Conservation (phyloP, 257 asterid genomes). For the Fraxinus quadrangulata region DNA sequence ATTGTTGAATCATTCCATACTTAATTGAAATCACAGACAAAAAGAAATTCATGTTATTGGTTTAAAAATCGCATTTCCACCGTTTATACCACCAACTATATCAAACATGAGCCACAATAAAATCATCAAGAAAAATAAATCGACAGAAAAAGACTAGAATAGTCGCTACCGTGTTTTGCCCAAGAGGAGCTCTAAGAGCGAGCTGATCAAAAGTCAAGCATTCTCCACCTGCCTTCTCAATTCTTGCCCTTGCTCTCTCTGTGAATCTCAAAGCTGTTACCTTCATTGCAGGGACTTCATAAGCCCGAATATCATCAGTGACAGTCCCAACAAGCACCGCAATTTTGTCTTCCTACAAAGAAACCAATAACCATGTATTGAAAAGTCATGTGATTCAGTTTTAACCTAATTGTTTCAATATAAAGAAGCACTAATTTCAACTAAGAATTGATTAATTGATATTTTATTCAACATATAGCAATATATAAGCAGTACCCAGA, state of each 20-base stretch:
- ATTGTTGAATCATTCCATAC: too few species aligned
- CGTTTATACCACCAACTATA: not conserved
- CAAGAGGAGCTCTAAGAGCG: constrained; percentile 93
- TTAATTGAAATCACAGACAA: not conserved
- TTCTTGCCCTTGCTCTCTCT: constrained; percentile 86
- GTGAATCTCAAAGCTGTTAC: constrained; percentile 86
- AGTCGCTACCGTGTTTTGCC: constrained; percentile 82
- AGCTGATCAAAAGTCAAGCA: constrained; percentile 92
- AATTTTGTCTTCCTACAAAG: constrained; percentile 66
- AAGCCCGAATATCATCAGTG: constrained; percentile 68
- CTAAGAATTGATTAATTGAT: not conserved
- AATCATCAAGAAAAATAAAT: not conserved
- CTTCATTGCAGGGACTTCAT: constrained; percentile 72
- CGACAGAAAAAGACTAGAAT: not conserved
- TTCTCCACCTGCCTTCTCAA: constrained; percentile 96
- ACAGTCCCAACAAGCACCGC: constrained; percentile 84
- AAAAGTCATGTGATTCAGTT: not conserved
- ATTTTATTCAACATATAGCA: not conserved
- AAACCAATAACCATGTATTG: not conserved
- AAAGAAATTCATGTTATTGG: not conserved
- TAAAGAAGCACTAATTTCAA: not conserved
- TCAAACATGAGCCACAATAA: not conserved
- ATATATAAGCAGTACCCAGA: not conserved
- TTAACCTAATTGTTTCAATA: not conserved
- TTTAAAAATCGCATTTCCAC: not conserved